phyloP scores from a whole-genome alignment of 768 basidiomycete genomes.

The Rhizopogon vinicolor region DNA sequence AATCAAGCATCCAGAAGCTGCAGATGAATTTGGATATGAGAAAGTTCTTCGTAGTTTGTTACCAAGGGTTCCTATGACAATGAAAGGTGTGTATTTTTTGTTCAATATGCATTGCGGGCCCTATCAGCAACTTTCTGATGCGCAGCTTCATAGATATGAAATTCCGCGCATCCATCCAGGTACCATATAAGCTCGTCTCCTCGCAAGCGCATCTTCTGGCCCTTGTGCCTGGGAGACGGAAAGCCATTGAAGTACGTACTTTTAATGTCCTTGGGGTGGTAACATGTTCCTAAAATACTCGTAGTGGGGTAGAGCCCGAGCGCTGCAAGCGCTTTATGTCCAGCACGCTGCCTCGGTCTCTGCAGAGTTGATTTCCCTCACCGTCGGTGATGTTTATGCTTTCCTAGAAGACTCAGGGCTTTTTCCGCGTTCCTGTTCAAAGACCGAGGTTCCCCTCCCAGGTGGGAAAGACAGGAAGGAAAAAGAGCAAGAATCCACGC shows the following conservation, averaged over 20 bases:
- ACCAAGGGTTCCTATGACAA: conserved; percentile 39
- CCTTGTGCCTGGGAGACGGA: conserved; percentile 38
- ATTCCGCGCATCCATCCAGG: conserved; percentile 18
- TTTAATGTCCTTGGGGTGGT: neutral
- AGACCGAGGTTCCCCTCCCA: conserved; percentile 6
- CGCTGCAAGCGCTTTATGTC: conserved; percentile 34
- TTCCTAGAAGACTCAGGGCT: conserved; percentile 40
- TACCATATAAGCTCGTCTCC: conserved; percentile 36
- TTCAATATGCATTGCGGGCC: neutral
- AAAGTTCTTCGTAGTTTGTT: conserved; percentile 31
- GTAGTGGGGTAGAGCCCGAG: conserved; percentile 44
- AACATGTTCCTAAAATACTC: conserved; percentile 1
- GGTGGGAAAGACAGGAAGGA: conserved; percentile 14
- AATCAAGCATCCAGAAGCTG: neutral
- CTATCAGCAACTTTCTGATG: neutral
- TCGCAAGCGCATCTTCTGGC: conserved; percentile 29
- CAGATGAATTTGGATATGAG: conserved; percentile 21
- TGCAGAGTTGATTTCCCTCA: conserved; percentile 21
- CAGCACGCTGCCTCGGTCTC: conserved; percentile 18
- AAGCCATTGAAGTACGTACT: conserved; percentile 42
- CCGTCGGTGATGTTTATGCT: conserved; percentile 37
- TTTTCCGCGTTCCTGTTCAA: conserved; percentile 28
- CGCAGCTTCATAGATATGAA: conserved; percentile 29
- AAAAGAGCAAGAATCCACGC: conserved; percentile 18
- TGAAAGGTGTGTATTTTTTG: conserved; percentile 29